Conservation (phyloP, 495 filamentous ascomycete genomes). For the Xylaria grammica region DNA sequence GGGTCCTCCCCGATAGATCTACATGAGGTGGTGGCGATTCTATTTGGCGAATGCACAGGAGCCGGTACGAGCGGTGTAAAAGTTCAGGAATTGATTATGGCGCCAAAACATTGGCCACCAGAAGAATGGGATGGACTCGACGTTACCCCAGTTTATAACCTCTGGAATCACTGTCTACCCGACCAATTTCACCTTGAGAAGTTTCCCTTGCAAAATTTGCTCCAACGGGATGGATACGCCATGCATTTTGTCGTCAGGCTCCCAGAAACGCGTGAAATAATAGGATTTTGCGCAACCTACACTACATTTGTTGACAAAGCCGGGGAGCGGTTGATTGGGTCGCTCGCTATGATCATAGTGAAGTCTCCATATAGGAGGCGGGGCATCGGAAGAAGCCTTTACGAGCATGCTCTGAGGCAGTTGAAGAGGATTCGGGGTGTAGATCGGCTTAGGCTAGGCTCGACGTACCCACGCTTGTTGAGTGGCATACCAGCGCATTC, state of each 20-base stretch:
- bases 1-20: conserved; percentile 57
- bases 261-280: conserved; percentile 50
- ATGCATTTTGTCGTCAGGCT: conserved; percentile 67
- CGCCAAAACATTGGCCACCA: conserved; percentile 52
- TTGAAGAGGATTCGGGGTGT: conserved; percentile 60
- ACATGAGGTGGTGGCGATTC: conserved; percentile 58
- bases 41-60: conserved; percentile 51
- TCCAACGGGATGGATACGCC: conserved; percentile 64
- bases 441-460: conserved; percentile 62
- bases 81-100: conserved; percentile 45
- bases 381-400: conserved; percentile 62
- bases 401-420: conserved; percentile 58
- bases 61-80: conserved; percentile 26
- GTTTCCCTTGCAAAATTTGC: conserved; percentile 54
- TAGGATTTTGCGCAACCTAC: conserved; percentile 67
- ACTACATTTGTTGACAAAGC: conserved; percentile 58
- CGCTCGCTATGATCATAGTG: conserved; percentile 63
- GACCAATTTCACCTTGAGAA: conserved; percentile 49
- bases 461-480: conserved; percentile 65
- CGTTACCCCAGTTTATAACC: conserved; percentile 45
- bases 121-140: conserved; percentile 55
- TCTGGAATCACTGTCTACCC: conserved; percentile 58
- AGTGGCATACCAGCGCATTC: conserved; percentile 59
- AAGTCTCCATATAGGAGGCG: conserved; percentile 55
- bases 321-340: conserved; percentile 61